These are phyloP conservation scores for Mortierella sp. DNA, from an alignment of 371 early-diverging fungal genomes.

Conservation along the genomic window DNA sequence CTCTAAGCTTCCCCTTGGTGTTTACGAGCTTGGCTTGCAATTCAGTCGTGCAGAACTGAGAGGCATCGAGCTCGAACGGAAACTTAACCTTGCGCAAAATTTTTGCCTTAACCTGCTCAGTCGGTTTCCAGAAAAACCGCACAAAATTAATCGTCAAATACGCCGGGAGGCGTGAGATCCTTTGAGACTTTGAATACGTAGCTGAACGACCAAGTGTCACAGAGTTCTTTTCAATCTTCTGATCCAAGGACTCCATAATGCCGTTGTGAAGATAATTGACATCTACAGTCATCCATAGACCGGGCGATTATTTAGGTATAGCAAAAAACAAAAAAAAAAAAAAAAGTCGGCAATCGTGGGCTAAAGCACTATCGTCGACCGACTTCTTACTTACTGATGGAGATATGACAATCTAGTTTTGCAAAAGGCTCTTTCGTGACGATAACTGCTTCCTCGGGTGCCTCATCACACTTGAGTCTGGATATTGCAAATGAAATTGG, in stretches of 20 bases:
- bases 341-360: too few relatives aligned
- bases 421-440: slow-evolving; percentile 75
- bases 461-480: slow-evolving; percentile 81
- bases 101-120: slow-evolving; percentile 90
- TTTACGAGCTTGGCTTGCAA: slow-evolving; percentile 83
- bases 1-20: slow-evolving; percentile 77
- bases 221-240: slow-evolving; percentile 92
- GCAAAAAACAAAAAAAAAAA: neutral
- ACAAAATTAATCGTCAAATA: slow-evolving; percentile 94
- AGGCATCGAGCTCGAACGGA: slow-evolving; percentile 90
- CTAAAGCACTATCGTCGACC: too few relatives aligned
- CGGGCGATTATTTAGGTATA: neutral
- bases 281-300: slow-evolving; percentile 31
- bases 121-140: slow-evolving; percentile 96
- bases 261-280: slow-evolving; percentile 80
- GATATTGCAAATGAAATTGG: neutral
- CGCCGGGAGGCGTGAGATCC: slow-evolving; percentile 86
- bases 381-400: slow-evolving; percentile 67
- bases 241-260: slow-evolving; percentile 72
- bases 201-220: slow-evolving; percentile 83
- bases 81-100: slow-evolving; percentile 94
- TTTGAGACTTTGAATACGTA: slow-evolving; percentile 79
- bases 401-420: slow-evolving; percentile 90
- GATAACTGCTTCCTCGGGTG: slow-evolving; percentile 78
- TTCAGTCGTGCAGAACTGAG: slow-evolving; percentile 87